phyloP scores from a whole-genome alignment of 2,329 filamentous ascomycete species.

The Colletotrichum sublineola region DNA sequence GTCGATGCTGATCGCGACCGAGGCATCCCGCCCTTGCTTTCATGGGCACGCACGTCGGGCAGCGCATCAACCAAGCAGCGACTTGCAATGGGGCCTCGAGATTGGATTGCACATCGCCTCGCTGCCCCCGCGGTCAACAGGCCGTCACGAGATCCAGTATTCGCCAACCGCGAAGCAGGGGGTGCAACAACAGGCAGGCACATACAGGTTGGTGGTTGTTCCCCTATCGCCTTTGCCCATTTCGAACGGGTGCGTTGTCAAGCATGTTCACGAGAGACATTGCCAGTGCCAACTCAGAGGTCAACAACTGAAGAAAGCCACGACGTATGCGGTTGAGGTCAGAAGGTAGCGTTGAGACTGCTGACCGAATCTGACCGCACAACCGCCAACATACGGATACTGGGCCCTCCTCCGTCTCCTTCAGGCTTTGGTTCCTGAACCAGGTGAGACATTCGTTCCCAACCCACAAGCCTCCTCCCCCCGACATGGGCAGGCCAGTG shows the following conservation, averaged over 20 bases:
- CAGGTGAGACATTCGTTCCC: constrained; percentile 31
- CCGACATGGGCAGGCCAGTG: constrained; percentile 24
- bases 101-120: constrained; percentile 31
- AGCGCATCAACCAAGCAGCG: constrained; percentile 17
- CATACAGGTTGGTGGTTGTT: constrained; percentile 13
- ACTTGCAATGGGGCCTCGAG: constrained; percentile 10
- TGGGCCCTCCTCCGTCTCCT: constrained; percentile 19
- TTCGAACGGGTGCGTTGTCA: constrained; percentile 15
- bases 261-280: constrained; percentile 33
- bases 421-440: constrained; percentile 31
- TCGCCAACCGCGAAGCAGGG: constrained; percentile 21
- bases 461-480: constrained; percentile 5
- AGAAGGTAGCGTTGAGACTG: constrained; percentile 32
- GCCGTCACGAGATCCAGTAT: constrained; percentile 32
- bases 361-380: constrained; percentile 10
- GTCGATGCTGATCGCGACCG: constrained; percentile 28
- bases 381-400: constrained; percentile 10
- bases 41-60: not conserved
- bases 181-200: constrained; percentile 21
- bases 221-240: not conserved
- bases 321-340: constrained; percentile 37
- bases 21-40: not conserved
- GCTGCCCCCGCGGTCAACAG: constrained; percentile 24
- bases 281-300: constrained; percentile 36
- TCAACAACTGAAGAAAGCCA: constrained; percentile 13